Conservation (phyloP, 2,329 filamentous ascomycete genomes). For the Erysiphe pulchra region DNA sequence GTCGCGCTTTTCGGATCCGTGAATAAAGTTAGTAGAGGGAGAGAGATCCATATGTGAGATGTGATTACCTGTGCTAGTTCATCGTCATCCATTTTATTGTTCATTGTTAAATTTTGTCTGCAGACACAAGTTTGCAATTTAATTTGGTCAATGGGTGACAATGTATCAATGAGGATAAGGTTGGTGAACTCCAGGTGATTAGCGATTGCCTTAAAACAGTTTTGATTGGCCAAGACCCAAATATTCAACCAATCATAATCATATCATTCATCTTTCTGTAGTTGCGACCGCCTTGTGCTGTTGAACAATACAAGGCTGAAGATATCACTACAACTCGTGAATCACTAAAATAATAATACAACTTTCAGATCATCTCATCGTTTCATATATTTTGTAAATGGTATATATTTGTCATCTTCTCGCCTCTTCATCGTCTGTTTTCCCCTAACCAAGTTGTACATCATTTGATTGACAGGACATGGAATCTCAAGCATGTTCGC, state of each 20-base stretch:
- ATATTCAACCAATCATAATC: too few species aligned
- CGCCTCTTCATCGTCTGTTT: slow-evolving; percentile 21
- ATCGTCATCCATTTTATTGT: slow-evolving; percentile 12
- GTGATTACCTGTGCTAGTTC: slow-evolving; percentile 12
- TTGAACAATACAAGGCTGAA: too few species aligned
- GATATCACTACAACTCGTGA: too few species aligned
- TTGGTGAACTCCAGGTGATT: too few species aligned
- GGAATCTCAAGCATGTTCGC: slow-evolving; percentile 49
- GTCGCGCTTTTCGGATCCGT: slow-evolving; percentile 73
- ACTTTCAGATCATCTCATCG: background rate
- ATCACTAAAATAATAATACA: too few species aligned
- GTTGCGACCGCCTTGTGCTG: background rate
- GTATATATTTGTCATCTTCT: slow-evolving; percentile 10
- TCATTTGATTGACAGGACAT: slow-evolving; percentile 45
- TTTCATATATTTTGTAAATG: slow-evolving; percentile 1
- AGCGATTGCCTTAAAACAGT: too few species aligned
- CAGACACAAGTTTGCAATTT: too few species aligned
- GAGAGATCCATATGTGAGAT: background rate
- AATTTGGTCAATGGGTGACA: too few species aligned
- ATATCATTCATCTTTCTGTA: background rate
- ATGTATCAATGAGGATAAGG: too few species aligned
- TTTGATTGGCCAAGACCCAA: too few species aligned
- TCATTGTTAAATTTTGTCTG: too few species aligned
- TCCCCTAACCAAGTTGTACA: slow-evolving; percentile 47
- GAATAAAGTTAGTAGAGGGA: background rate